Evolutionary conservation across 345 rosid species (phyloP).

Genomic region (Turritis glabra): DNA sequence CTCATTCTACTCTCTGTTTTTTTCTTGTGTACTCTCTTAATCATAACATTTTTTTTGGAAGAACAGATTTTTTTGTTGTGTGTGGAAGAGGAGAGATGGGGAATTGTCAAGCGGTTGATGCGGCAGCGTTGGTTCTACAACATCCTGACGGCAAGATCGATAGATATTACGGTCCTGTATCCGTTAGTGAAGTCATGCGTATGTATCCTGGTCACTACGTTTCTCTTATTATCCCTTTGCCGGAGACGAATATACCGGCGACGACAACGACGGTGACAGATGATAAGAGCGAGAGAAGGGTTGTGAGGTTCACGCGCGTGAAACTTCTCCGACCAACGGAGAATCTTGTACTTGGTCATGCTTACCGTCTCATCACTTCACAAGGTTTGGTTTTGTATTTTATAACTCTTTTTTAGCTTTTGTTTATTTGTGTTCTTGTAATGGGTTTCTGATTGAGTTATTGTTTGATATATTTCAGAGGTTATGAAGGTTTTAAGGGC

Average conservation of each 20-base stretch:
- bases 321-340: constrained; percentile 89
- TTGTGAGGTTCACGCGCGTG: constrained; percentile 66
- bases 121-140: constrained; percentile 90
- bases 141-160: constrained; percentile 84
- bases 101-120: constrained; percentile 94
- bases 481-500: constrained; percentile 84
- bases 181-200: constrained; percentile 78
- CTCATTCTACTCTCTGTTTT: constrained; percentile 20
- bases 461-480: constrained; percentile 43
- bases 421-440: background rate
- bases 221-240: constrained; percentile 88
- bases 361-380: constrained; percentile 89
- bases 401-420: background rate
- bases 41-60: background rate
- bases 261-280: background rate
- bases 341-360: constrained; percentile 87
- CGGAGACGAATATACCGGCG: constrained; percentile 39
- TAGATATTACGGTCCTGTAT: constrained; percentile 70
- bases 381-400: constrained; percentile 53
- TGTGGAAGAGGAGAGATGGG: constrained; percentile 56
- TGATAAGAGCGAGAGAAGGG: constrained; percentile 22
- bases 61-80: background rate
- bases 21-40: background rate
- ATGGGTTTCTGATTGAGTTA: background rate
- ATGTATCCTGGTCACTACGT: constrained; percentile 91